Evolutionary conservation across 345 rosid species (phyloP).

Genomic region (Gossypium rotundifolium): DNA sequence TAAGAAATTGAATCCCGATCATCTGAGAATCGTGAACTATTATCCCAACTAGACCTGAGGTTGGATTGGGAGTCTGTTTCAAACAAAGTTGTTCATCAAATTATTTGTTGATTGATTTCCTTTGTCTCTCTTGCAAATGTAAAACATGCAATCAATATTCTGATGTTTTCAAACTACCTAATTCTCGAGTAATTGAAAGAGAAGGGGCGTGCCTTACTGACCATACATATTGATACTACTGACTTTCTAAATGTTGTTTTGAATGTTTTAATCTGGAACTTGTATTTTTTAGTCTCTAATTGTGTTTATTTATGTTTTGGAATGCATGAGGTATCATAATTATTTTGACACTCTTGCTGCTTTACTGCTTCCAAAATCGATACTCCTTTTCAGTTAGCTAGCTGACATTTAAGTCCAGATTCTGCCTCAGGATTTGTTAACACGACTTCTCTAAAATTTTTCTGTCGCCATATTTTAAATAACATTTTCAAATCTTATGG

Average conservation of each 20-base stretch:
- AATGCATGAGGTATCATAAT: neutral
- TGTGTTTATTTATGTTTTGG: neutral
- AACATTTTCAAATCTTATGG: neutral
- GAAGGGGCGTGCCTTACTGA: no score
- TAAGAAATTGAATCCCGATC: conserved; percentile 24
- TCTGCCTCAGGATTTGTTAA: neutral
- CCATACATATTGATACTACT: no score
- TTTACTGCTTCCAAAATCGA: neutral
- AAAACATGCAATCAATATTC: neutral
- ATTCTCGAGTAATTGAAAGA: neutral
- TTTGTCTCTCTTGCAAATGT: neutral
- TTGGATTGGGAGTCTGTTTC: neutral
- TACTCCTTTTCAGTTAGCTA: neutral
- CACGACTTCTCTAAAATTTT: neutral
- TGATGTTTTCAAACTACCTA: neutral
- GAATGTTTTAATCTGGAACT: neutral
- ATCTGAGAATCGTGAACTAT: neutral
- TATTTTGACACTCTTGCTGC: neutral
- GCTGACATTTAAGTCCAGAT: neutral
- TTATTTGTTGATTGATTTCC: neutral
- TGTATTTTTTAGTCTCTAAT: neutral
- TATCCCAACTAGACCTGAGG: neutral
- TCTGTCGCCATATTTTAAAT: neutral
- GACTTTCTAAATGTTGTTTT: neutral
- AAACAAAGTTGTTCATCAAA: neutral